Percentiles rank a stretch among this genome's conserved stretches.
Evolutionary conservation across 2,329 filamentous ascomycete species (phyloP).

Genomic region (Fusarium falciforme): DNA sequence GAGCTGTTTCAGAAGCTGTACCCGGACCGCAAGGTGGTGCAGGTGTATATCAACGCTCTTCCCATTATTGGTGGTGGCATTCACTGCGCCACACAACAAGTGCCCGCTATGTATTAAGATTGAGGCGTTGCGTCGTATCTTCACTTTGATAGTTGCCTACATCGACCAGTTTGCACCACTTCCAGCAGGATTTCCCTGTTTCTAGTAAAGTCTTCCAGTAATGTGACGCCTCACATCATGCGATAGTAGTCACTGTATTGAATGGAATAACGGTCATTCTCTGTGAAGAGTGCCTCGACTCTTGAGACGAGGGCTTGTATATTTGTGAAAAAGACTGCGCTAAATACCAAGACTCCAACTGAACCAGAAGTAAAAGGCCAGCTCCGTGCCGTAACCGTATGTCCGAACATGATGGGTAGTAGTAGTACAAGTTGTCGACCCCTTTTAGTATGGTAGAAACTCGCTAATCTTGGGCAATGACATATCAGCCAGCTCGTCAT

Average conservation of each 20-base stretch:
- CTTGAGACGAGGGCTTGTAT: background rate
- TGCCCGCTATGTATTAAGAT: background rate
- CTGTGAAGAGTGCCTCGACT: background rate
- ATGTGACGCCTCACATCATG: background rate
- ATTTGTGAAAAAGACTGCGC: background rate
- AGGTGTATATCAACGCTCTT: slow-evolving; percentile 4
- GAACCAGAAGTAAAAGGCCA: background rate
- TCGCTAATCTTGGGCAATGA: slow-evolving; percentile 20
- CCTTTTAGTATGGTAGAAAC: slow-evolving; percentile 22
- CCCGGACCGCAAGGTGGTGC: background rate
- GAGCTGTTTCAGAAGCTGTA: background rate
- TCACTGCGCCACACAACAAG: slow-evolving; percentile 20
- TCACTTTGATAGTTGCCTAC: too few relatives aligned
- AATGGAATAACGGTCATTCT: background rate
- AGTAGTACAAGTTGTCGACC: background rate
- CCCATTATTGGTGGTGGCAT: slow-evolving; percentile 11
- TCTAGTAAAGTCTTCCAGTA: too few relatives aligned
- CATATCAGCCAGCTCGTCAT: slow-evolving; percentile 23
- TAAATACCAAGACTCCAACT: background rate
- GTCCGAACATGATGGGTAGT: background rate
- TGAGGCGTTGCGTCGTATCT: background rate
- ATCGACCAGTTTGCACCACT: too few relatives aligned
- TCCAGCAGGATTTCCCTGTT: too few relatives aligned
- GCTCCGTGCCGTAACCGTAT: background rate
- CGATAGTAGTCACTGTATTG: background rate